These are phyloP conservation scores for Trametes meyenii DNA, from an alignment of 768 basidiomycete species.

Conservation along the genomic window DNA sequence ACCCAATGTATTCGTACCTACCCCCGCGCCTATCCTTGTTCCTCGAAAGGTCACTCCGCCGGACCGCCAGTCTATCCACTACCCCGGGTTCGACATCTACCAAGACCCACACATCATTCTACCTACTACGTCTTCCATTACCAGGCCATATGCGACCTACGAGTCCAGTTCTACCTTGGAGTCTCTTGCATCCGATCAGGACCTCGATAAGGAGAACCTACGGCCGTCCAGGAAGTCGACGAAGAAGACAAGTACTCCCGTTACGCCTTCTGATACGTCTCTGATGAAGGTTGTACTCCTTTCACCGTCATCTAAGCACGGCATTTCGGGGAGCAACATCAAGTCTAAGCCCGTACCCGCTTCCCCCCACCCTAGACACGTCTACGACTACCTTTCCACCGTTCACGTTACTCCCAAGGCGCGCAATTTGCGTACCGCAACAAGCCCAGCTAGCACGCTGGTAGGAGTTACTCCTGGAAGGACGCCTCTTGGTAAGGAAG, in stretches of 20 bases:
- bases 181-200: conserved; percentile 36
- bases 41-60: conserved; percentile 45
- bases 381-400: conserved; percentile 15
- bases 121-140: conserved; percentile 16
- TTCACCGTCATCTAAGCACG: conserved; percentile 8
- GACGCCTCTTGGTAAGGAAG: conserved; percentile 17
- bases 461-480: conserved; percentile 9
- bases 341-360: not conserved
- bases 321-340: not conserved
- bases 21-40: not conserved
- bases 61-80: conserved; percentile 61
- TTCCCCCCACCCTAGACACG: conserved; percentile 21
- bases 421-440: not conserved
- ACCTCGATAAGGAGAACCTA: conserved; percentile 60
- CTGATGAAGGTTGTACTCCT: conserved; percentile 21
- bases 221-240: conserved; percentile 49
- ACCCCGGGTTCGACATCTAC: conserved; percentile 66
- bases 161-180: not conserved
- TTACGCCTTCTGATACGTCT: conserved; percentile 11
- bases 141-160: not conserved
- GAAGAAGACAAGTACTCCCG: conserved; percentile 36
- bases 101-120: conserved; percentile 41
- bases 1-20: not conserved
- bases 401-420: conserved; percentile 2
- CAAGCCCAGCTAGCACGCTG: not conserved